A percentile compares a stretch with the other conserved stretches of the same genome.
Evolutionary conservation across 306 rosid species (phyloP).

Genomic region (Quercus berberidifolia): DNA sequence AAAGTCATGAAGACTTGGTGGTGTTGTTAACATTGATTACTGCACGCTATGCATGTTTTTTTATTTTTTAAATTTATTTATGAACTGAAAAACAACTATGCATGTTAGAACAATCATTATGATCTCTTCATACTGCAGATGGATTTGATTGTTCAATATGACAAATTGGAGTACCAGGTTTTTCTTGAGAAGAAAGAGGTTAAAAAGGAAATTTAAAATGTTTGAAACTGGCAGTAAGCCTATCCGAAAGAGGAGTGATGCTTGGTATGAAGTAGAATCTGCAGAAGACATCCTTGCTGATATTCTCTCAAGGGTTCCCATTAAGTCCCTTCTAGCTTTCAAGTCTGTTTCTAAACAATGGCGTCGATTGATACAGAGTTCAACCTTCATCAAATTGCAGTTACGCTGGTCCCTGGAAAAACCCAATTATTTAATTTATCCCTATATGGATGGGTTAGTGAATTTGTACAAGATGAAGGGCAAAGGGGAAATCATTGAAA

Average conservation of each 20-base stretch:
- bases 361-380: conserved; percentile 7
- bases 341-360: conserved; percentile 17
- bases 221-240: background rate
- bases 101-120: background rate
- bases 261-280: conserved; percentile 14
- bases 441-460: conserved; percentile 7
- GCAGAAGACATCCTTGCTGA: conserved; percentile 2
- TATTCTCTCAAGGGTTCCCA: conserved; percentile 23
- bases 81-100: background rate
- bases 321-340: background rate
- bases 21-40: background rate
- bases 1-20: background rate
- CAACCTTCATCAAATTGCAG: conserved; percentile 13
- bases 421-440: conserved; percentile 15
- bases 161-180: conserved; percentile 7
- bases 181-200: conserved; percentile 1
- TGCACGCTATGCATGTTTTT: background rate
- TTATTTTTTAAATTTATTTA: no score
- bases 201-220: background rate
- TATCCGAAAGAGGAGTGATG: background rate
- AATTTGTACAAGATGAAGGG: conserved; percentile 9
- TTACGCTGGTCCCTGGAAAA: conserved; percentile 8
- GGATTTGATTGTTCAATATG: background rate
- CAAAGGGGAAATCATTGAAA: conserved; percentile 1
- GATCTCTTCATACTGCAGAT: conserved; percentile 14